Evolutionary conservation across 441 rosid genomes (phyloP), one percentile per base, ranked within the genome.

Genomic region (Corymbia calophylla): DNA sequence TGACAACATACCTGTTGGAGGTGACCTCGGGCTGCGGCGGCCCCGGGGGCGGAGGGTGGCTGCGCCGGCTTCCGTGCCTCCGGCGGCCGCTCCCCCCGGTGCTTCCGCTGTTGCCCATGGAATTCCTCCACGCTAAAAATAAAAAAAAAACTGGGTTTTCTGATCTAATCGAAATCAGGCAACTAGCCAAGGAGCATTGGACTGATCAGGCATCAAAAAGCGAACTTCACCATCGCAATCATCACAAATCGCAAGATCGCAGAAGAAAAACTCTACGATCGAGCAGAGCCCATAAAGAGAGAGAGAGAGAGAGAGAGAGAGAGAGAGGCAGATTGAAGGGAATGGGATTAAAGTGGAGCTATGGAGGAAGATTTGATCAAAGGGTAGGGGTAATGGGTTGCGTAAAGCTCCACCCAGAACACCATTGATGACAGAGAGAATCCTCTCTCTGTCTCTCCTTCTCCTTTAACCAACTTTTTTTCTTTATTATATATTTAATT

Each of bases 51-150:
- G 93, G 92, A 8, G 91, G 92, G 31, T 93, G 95, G 60, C 91
- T 90, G 19, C 94, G 93, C 31, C 92, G 90, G 86, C 93, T 92
- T 3, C 94, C 91, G 49, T 92, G 94, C 87, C 95, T 89, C 84
- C 97, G 92, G 39, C 98, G 93, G 49, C 94, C 93, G 88, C 91
- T 93, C 9, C 89, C 92, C 88, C 94, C 92, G 92, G 92, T 93
- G 92, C 94, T 95, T 47, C 94, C 89, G 86, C 89, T 92, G 93
- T 96, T 97, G 7, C 99, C 99, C 99, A 96, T 98, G 82, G 84
- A 44, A 21, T 73, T 21, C 82, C 49, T 73, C 21, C 29, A 29
- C 29, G 49, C 29, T 1, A 13, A 62, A 62, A 13, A 29, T 16
- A 31, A 16, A 77, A 4, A 2, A 21, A 17, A 17, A 77, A 77